Conservation (phyloP, 257 asterid genomes). For the Cynanchum wilfordii region DNA sequence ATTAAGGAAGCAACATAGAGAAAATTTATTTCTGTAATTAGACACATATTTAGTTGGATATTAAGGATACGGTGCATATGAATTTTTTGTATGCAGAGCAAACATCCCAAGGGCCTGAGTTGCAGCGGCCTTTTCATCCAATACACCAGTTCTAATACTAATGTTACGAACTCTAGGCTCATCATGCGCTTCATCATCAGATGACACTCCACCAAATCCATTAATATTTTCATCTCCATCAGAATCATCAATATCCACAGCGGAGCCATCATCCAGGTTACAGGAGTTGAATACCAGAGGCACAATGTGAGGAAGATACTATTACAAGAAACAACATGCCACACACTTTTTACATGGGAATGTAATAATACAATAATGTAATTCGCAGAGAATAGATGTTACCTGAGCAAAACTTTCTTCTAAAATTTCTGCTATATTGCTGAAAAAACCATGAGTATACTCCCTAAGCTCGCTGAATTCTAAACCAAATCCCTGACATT, state of each 20-base stretch:
- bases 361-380: background rate
- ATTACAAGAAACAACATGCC: slow-evolving; percentile 24
- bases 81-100: slow-evolving; percentile 80
- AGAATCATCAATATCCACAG: slow-evolving; percentile 89
- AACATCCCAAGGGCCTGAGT: slow-evolving; percentile 97
- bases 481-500: slow-evolving; percentile 75
- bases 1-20: slow-evolving; percentile 40
- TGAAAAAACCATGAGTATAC: slow-evolving; percentile 97
- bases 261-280: slow-evolving; percentile 99
- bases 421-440: slow-evolving; percentile 84
- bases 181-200: slow-evolving; percentile 97
- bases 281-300: slow-evolving; percentile 84
- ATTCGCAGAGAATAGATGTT: slow-evolving; percentile 17
- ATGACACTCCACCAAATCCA: slow-evolving; percentile 92
- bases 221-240: slow-evolving; percentile 67
- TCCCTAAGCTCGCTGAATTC: slow-evolving; percentile 98
- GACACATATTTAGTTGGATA: slow-evolving; percentile 1
- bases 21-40: background rate
- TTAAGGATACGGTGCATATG: slow-evolving; percentile 88
- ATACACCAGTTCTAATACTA: slow-evolving; percentile 95
- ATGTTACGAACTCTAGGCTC: slow-evolving; percentile 95
- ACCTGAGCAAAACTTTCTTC: slow-evolving; percentile 92
- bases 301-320: slow-evolving; percentile 95
- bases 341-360: background rate
- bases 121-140: slow-evolving; percentile 99